Conservation (phyloP, 2,329 filamentous ascomycete genomes). For the Sarocladium brachiariae region DNA sequence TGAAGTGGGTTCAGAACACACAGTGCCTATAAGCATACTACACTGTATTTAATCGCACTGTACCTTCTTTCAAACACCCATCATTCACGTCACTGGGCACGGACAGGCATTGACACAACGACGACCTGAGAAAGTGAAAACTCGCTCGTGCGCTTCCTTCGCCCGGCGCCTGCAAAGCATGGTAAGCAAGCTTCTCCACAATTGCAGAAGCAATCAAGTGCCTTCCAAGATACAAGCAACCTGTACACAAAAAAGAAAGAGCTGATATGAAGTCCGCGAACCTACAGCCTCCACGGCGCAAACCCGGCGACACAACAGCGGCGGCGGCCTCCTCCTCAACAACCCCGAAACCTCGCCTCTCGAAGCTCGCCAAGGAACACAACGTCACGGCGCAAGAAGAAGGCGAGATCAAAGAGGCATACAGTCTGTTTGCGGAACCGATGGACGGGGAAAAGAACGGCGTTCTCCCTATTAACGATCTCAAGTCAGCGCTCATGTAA, state of each 20-base stretch:
- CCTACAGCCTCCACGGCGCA: conserved; percentile 47
- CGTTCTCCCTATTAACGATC: conserved; percentile 59
- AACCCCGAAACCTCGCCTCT: conserved; percentile 51
- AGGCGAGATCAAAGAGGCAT: conserved; percentile 85
- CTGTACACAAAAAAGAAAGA: not conserved
- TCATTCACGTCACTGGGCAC: conserved; percentile 5
- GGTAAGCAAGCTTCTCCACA: conserved; percentile 10
- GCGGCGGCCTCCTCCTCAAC: conserved; percentile 17
- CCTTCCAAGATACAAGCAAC: not conserved
- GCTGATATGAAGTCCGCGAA: not conserved
- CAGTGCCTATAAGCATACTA: not conserved
- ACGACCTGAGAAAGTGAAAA: no score
- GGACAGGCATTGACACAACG: not conserved
- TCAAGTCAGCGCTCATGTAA: conserved; percentile 68
- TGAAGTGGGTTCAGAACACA: not conserved
- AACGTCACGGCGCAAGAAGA: conserved; percentile 79
- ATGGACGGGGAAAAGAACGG: conserved; percentile 66
- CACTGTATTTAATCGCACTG: not conserved
- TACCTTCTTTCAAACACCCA: not conserved
- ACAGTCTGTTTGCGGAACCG: conserved; percentile 69
- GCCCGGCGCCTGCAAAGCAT: conserved; percentile 6
- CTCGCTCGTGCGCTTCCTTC: not conserved
- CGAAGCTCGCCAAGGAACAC: conserved; percentile 89
- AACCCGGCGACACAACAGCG: conserved; percentile 27
- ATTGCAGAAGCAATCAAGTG: no score